These are phyloP conservation scores for Aspergillus cavernicola DNA, from an alignment of 495 filamentous ascomycete genomes.

Conservation along the genomic window DNA sequence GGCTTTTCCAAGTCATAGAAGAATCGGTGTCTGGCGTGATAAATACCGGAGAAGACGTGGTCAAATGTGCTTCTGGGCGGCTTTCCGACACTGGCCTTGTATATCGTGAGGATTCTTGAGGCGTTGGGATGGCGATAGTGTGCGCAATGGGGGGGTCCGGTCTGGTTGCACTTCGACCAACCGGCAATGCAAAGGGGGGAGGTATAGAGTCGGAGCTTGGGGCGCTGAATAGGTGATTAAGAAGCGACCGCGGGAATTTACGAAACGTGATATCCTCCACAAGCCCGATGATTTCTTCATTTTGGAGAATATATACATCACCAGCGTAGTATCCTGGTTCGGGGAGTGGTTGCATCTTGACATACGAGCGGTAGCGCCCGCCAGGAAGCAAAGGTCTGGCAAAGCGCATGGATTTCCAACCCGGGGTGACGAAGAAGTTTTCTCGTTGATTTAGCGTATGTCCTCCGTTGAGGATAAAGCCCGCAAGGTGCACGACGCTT, in stretches of 20 bases:
- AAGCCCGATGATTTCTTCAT: background rate
- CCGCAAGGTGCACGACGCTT: constrained; percentile 37
- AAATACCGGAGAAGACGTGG: background rate
- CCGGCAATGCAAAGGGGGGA: too few species aligned
- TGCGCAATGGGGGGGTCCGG: too few species aligned
- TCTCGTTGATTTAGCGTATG: background rate
- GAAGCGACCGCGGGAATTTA: constrained; percentile 6
- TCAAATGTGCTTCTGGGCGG: too few species aligned
- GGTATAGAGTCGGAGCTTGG: too few species aligned
- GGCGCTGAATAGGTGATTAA: too few species aligned
- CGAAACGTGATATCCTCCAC: background rate
- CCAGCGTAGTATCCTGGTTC: background rate
- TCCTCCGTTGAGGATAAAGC: constrained; percentile 33
- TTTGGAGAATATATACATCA: background rate
- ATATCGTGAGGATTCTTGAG: too few species aligned
- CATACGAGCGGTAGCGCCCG: background rate
- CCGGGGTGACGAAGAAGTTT: background rate
- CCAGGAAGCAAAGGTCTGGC: background rate
- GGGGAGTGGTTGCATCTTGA: background rate
- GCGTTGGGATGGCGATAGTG: too few species aligned
- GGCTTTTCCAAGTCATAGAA: background rate
- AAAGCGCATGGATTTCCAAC: background rate
- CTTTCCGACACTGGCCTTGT: too few species aligned
- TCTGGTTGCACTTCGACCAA: too few species aligned
- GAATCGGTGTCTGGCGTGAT: background rate